A percentile compares a stretch with the other conserved stretches of the same genome.
phyloP scores from a whole-genome alignment of 768 basidiomycete genomes.

The Mrakia hoshinonis region DNA sequence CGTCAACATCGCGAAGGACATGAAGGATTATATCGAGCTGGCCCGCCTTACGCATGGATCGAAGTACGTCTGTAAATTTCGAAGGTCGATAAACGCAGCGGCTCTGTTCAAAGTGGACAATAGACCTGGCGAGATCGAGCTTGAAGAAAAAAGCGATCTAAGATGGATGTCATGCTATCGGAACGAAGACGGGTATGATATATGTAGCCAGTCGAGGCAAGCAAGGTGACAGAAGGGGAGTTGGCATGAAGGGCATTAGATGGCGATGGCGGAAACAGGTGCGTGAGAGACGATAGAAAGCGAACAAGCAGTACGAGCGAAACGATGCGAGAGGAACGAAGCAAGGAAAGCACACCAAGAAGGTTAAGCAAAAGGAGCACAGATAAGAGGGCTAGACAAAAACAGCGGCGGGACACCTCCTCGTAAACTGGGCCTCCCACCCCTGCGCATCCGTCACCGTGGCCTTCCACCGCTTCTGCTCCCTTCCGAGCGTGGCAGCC shows the following conservation, averaged over 20 bases:
- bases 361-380: not conserved
- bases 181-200: too few species aligned
- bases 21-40: too few species aligned
- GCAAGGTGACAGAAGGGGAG: not conserved
- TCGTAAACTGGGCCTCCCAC: slow-evolving; percentile 1
- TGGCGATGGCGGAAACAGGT: not conserved
- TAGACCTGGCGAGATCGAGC: too few species aligned
- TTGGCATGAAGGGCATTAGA: not conserved
- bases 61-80: too few species aligned
- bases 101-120: too few species aligned
- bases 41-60: too few species aligned
- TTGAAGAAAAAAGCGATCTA: too few species aligned
- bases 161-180: too few species aligned
- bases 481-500: not conserved
- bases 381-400: not conserved
- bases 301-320: not conserved
- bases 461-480: not conserved
- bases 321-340: not conserved
- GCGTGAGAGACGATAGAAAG: not conserved
- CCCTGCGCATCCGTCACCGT: not conserved
- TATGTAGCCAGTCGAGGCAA: too few species aligned
- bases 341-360: not conserved
- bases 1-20: too few species aligned
- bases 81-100: too few species aligned
- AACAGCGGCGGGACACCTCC: not conserved